Conservation (phyloP, 352 stramenopile species). For the Phytophthora agathidicida region DNA sequence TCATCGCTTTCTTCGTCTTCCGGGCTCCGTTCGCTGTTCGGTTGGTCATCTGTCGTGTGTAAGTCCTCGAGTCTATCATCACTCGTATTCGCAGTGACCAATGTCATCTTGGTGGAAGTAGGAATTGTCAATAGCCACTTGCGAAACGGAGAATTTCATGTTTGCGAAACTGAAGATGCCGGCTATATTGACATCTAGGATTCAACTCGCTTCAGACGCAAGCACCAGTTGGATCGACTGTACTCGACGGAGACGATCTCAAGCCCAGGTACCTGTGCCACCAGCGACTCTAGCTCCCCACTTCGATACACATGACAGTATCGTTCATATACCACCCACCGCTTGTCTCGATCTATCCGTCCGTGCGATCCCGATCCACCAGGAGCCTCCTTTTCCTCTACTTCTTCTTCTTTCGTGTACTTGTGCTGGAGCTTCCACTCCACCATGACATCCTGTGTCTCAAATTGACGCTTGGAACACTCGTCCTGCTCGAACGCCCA, state of each 20-base stretch:
- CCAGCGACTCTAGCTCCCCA: conserved; percentile 71
- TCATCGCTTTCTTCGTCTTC: background rate
- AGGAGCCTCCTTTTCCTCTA: conserved; percentile 2
- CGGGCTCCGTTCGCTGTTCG: background rate
- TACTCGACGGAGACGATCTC: conserved; percentile 66
- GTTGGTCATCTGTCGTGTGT: background rate
- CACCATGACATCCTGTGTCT: conserved; percentile 83
- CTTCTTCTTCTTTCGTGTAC: conserved; percentile 41
- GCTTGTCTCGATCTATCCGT: conserved; percentile 48
- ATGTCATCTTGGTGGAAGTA: background rate
- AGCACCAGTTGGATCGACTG: conserved; percentile 84
- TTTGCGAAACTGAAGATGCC: too few relatives aligned
- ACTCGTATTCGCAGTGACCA: background rate
- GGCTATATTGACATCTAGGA: too few relatives aligned
- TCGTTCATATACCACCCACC: conserved; percentile 81
- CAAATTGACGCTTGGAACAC: conserved; percentile 77
- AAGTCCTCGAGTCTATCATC: background rate
- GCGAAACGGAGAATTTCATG: too few relatives aligned
- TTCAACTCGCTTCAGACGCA: conserved; percentile 50
- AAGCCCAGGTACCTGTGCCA: conserved; percentile 63
- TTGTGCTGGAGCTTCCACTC: conserved; percentile 90
- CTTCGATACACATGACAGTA: conserved; percentile 87
- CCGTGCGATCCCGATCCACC: conserved; percentile 34
- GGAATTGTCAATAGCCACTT: too few relatives aligned
- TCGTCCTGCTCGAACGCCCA: conserved; percentile 88